phyloP scores from a whole-genome alignment of 306 rosid species.

The Vicia faba region DNA sequence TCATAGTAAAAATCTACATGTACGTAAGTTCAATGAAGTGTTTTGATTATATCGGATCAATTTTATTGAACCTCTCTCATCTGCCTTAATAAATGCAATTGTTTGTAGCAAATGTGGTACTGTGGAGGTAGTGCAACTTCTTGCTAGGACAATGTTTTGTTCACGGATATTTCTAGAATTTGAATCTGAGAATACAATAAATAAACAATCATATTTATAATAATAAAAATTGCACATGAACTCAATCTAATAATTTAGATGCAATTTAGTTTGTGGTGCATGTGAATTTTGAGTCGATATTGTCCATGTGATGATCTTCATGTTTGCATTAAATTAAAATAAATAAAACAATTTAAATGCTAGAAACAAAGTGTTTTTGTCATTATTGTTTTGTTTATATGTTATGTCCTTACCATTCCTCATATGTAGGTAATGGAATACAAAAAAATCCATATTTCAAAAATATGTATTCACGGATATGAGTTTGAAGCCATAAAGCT shows the following conservation, averaged over 20 bases:
- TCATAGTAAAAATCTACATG: too few species aligned
- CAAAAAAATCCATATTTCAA: slow-evolving; percentile 31
- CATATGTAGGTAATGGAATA: slow-evolving; percentile 35
- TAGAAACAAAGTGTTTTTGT: slow-evolving; percentile 51
- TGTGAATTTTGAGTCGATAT: slow-evolving; percentile 52
- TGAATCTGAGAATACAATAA: slow-evolving; percentile 10
- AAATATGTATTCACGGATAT: slow-evolving; percentile 63
- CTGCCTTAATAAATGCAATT: background rate
- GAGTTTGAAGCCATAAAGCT: slow-evolving; percentile 43
- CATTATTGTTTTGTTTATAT: slow-evolving; percentile 37
- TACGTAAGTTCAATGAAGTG: too few species aligned
- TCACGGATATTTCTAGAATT: slow-evolving; percentile 72
- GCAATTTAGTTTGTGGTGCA: slow-evolving; percentile 45
- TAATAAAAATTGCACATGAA: background rate
- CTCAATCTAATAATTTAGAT: slow-evolving; percentile 31
- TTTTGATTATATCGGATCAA: too few species aligned
- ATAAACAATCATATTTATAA: background rate
- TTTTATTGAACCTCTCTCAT: too few species aligned
- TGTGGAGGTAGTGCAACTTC: background rate
- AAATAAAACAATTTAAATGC: background rate
- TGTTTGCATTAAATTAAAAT: slow-evolving; percentile 16
- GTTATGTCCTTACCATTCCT: slow-evolving; percentile 28
- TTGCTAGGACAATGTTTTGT: slow-evolving; percentile 30
- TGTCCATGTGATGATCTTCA: slow-evolving; percentile 35
- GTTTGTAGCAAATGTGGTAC: background rate